A percentile compares a stretch with the other conserved stretches of the same genome.
Evolutionary conservation across 1,139 yeast species (phyloP).

Genomic region (Protomyces pachydermus): DNA sequence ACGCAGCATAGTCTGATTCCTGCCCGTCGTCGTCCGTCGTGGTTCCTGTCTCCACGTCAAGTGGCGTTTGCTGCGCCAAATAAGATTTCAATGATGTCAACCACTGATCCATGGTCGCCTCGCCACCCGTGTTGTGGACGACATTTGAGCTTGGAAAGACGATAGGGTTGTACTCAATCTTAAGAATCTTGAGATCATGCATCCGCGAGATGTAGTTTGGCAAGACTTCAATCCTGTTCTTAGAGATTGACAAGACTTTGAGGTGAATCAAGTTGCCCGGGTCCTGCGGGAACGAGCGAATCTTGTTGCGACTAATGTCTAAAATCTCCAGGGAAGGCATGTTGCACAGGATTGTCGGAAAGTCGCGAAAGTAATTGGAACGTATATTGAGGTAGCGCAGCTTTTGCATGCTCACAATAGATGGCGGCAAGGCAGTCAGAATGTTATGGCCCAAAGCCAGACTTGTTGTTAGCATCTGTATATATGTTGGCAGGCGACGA

Average conservation of each 20-base stretch:
- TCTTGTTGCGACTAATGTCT: constrained; percentile 59
- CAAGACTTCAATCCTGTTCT: constrained; percentile 55
- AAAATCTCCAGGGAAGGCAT: constrained; percentile 55
- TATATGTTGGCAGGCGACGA: not conserved
- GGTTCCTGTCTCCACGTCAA: constrained; percentile 7
- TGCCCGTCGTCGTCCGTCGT: constrained; percentile 25
- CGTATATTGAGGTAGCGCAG: constrained; percentile 64
- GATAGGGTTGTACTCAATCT: constrained; percentile 65
- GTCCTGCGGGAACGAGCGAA: constrained; percentile 46
- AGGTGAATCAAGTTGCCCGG: constrained; percentile 43
- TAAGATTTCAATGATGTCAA: constrained; percentile 47
- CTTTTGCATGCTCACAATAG: constrained; percentile 44
- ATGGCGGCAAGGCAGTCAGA: constrained; percentile 28
- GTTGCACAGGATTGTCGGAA: constrained; percentile 50
- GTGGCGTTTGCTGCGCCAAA: not conserved
- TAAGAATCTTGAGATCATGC: constrained; percentile 55
- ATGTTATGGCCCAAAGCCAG: constrained; percentile 28
- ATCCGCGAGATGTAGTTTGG: constrained; percentile 56
- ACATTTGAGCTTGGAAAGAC: constrained; percentile 47
- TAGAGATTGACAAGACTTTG: constrained; percentile 56
- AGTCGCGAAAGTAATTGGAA: constrained; percentile 50
- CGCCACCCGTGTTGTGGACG: constrained; percentile 37
- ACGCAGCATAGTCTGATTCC: constrained; percentile 22
- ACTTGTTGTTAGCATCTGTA: constrained; percentile 1
- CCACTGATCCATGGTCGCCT: constrained; percentile 51